Evolutionary conservation across 305 asterid genomes (phyloP).

Genomic region (Ilex paraguariensis): DNA sequence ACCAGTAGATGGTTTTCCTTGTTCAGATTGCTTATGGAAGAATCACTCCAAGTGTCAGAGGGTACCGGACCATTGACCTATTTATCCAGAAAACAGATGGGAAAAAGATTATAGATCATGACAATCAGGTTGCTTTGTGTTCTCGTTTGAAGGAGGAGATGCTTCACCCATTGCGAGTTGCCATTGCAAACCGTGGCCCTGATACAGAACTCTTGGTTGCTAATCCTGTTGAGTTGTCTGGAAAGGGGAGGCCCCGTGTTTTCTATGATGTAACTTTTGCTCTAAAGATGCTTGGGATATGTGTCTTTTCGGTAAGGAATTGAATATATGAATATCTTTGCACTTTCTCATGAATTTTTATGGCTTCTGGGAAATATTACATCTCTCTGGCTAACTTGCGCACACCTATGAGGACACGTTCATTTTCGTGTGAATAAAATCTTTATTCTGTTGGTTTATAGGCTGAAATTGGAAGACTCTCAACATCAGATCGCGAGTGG

Average conservation of each 20-base stretch:
- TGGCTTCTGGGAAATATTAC: neutral
- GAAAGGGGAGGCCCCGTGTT: conserved; percentile 47
- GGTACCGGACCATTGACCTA: conserved; percentile 35
- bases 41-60: conserved; percentile 31
- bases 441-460: conserved; percentile 11
- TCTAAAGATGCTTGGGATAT: conserved; percentile 35
- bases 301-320: conserved; percentile 35
- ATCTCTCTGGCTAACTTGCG: neutral
- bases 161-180: conserved; percentile 46
- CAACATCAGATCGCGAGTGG: conserved; percentile 41
- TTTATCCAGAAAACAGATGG: conserved; percentile 34
- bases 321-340: neutral
- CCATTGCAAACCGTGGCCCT: conserved; percentile 44
- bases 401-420: neutral
- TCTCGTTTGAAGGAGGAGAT: conserved; percentile 42
- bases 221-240: conserved; percentile 45
- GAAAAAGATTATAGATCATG: conserved; percentile 32
- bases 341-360: neutral
- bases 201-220: conserved; percentile 48
- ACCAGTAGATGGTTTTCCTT: conserved; percentile 6
- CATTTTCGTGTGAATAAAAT: neutral
- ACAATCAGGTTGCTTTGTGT: conserved; percentile 25
- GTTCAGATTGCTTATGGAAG: conserved; percentile 41
- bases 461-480: conserved; percentile 41
- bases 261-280: conserved; percentile 40